phyloP scores from a whole-genome alignment of 768 basidiomycete genomes.

The Lactarius tabidus region DNA sequence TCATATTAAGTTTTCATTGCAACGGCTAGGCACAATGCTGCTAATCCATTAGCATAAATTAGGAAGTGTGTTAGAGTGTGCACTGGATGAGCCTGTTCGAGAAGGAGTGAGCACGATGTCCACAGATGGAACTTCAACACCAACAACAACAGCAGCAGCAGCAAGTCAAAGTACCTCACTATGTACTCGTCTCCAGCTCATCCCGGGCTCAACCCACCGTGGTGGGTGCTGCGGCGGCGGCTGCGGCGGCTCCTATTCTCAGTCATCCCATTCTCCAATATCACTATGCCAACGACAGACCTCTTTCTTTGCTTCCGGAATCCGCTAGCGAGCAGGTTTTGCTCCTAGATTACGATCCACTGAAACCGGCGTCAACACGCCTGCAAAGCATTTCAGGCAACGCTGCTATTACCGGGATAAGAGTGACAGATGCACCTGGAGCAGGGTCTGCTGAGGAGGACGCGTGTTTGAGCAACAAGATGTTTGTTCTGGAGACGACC shows the following conservation, averaged over 20 bases:
- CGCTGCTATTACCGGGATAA: slow-evolving; percentile 54
- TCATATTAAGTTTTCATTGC: not conserved
- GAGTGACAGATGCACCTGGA: slow-evolving; percentile 69
- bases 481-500: slow-evolving; percentile 73
- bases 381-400: slow-evolving; percentile 49
- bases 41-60: not conserved
- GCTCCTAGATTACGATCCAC: slow-evolving; percentile 65
- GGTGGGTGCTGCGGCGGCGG: slow-evolving; percentile 33
- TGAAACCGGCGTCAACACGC: slow-evolving; percentile 36
- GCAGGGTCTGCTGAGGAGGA: slow-evolving; percentile 51
- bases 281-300: slow-evolving; percentile 76
- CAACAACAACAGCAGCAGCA: not conserved
- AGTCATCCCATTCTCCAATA: slow-evolving; percentile 75
- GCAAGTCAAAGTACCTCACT: slow-evolving; percentile 48
- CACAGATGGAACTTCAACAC: slow-evolving; percentile 9
- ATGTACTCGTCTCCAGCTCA: slow-evolving; percentile 63
- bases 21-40: not conserved
- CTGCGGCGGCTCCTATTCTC: slow-evolving; percentile 37
- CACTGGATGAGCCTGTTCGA: not conserved
- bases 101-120: not conserved
- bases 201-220: slow-evolving; percentile 39
- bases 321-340: slow-evolving; percentile 66
- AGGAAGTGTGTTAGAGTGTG: not conserved
- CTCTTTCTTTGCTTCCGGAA: slow-evolving; percentile 57
- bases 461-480: slow-evolving; percentile 48